Conservation (phyloP, 495 filamentous ascomycete species). For the Parachaetomium inaequale region DNA sequence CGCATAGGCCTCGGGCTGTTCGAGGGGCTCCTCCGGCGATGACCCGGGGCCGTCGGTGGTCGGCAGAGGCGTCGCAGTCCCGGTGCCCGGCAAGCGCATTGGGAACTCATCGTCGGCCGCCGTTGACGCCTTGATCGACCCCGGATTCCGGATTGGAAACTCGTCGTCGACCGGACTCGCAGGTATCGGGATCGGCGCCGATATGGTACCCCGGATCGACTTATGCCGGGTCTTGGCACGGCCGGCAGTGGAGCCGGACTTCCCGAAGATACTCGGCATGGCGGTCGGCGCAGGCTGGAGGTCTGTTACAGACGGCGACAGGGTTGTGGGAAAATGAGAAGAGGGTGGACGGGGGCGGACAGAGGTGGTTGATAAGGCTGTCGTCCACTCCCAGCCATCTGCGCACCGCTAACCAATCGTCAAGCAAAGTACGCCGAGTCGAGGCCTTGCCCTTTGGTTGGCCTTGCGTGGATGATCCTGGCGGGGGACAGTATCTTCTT, state of each 20-base stretch:
- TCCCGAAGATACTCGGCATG: constrained; percentile 38
- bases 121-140: constrained; percentile 31
- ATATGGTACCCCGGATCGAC: constrained; percentile 51
- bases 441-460: constrained; percentile 16
- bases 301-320: neutral
- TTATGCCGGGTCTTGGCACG: constrained; percentile 40
- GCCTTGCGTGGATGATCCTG: constrained; percentile 19
- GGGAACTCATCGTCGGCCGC: constrained; percentile 40
- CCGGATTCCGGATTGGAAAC: constrained; percentile 45
- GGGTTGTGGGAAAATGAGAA: neutral
- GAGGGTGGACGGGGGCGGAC: constrained; percentile 8
- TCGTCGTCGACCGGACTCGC: constrained; percentile 41
- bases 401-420: constrained; percentile 17
- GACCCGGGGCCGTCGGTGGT: constrained; percentile 20
- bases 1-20: neutral
- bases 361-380: constrained; percentile 23
- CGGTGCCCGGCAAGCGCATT: constrained; percentile 38
- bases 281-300: constrained; percentile 3
- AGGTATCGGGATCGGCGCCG: constrained; percentile 48
- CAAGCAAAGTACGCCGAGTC: constrained; percentile 19
- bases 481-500: constrained; percentile 18
- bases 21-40: constrained; percentile 25
- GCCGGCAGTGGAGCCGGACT: constrained; percentile 37
- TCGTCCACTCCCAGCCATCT: constrained; percentile 27
- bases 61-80: constrained; percentile 34